phyloP scores from a whole-genome alignment of 2,329 filamentous ascomycete species.

The Lachnellula hyalina region DNA sequence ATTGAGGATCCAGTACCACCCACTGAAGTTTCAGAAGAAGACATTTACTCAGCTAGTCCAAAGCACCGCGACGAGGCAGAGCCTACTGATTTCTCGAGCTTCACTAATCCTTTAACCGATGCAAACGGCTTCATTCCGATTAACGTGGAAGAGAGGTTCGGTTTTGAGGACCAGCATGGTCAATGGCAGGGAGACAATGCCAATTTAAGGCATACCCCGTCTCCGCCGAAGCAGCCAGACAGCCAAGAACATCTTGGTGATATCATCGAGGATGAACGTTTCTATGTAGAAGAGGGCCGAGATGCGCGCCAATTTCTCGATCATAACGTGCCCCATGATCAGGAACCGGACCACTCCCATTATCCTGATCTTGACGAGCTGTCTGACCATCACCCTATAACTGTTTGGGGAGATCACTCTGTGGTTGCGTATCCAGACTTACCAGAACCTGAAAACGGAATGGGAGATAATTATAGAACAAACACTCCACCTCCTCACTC shows the following conservation, averaged over 20 bases:
- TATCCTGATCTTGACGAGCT: constrained; percentile 16
- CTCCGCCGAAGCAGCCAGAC: constrained; percentile 7
- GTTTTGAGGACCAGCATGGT: constrained; percentile 16
- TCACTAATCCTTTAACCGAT: background rate
- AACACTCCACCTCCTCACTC: constrained; percentile 2
- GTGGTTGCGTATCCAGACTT: constrained; percentile 20
- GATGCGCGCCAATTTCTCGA: background rate
- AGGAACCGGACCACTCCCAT: background rate
- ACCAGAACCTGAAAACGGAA: background rate
- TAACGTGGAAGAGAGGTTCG: background rate
- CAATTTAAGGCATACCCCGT: constrained; percentile 6
- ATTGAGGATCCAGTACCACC: background rate
- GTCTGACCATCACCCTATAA: background rate
- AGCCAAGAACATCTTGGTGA: background rate
- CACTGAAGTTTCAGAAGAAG: constrained; percentile 1
- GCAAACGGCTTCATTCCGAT: background rate
- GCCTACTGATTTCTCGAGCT: background rate
- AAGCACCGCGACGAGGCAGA: background rate
- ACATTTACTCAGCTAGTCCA: constrained; percentile 8
- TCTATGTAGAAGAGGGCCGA: constrained; percentile 13
- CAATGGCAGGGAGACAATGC: constrained; percentile 16
- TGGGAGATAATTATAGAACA: background rate
- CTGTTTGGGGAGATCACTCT: constrained; percentile 4
- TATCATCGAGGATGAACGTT: constrained; percentile 10
- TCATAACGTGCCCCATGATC: background rate